Evolutionary conservation across 768 basidiomycete species (phyloP).

Genomic region (Trichaptum fuscoviolaceum): DNA sequence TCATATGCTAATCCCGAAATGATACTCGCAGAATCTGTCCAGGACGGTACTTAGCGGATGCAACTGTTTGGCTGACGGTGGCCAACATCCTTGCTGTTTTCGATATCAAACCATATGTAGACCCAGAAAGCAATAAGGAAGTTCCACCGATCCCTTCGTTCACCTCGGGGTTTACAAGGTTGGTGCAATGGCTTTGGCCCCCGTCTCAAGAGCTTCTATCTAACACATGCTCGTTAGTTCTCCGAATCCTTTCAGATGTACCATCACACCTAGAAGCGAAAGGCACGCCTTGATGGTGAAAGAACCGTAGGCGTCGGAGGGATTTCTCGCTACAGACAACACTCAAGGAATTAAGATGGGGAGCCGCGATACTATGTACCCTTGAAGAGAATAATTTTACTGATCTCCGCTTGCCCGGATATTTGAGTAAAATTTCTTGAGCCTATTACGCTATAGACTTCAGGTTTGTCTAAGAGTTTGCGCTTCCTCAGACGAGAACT

Average conservation of each 20-base stretch:
- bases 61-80: constrained; percentile 9
- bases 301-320: neutral
- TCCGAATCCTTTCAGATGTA: neutral
- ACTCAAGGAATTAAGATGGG: too few species aligned
- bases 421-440: too few species aligned
- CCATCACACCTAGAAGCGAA: neutral
- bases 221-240: neutral
- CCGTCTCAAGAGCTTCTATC: neutral
- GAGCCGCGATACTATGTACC: too few species aligned
- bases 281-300: neutral
- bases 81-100: constrained; percentile 13
- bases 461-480: too few species aligned
- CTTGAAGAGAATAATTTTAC: too few species aligned
- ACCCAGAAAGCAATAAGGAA: constrained; percentile 10
- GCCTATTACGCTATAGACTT: too few species aligned
- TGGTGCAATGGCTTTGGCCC: neutral
- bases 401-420: too few species aligned
- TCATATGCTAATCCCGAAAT: too few species aligned
- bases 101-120: constrained; percentile 10
- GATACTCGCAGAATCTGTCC: constrained; percentile 10
- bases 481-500: too few species aligned
- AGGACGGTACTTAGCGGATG: constrained; percentile 13
- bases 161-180: neutral
- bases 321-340: too few species aligned
- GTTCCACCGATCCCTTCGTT: neutral